Conservation (phyloP, 495 filamentous ascomycete genomes). For the Articulospora tetracladia region DNA sequence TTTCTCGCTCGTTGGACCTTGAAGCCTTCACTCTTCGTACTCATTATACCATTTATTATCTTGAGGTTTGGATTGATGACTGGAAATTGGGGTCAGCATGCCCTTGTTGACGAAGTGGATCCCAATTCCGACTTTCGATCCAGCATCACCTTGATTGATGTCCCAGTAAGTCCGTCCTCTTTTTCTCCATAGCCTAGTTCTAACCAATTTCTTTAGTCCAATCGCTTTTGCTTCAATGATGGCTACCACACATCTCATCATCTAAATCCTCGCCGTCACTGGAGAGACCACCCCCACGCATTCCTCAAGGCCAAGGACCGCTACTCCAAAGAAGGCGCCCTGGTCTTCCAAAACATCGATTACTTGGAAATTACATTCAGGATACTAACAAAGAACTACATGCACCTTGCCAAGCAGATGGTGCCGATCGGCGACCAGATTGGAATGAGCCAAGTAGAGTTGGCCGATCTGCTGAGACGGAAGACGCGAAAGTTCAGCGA, state of each 20-base stretch:
- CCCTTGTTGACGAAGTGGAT: constrained; percentile 64
- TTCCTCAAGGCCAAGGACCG: constrained; percentile 59
- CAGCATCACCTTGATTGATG: constrained; percentile 70
- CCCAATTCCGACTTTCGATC: constrained; percentile 67
- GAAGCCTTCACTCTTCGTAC: constrained; percentile 52
- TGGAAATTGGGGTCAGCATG: constrained; percentile 76
- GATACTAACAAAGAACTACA: constrained; percentile 59
- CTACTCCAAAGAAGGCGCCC: constrained; percentile 55
- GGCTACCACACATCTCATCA: constrained; percentile 78
- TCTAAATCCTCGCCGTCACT: constrained; percentile 68
- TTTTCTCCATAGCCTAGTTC: background rate
- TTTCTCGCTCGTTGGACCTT: constrained; percentile 43
- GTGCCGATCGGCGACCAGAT: constrained; percentile 69
- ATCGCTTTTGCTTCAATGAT: constrained; percentile 73
- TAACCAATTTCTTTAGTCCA: constrained; percentile 39
- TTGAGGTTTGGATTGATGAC: constrained; percentile 66
- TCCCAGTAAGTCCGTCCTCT: constrained; percentile 47
- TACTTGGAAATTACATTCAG: constrained; percentile 64
- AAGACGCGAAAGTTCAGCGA: constrained; percentile 59
- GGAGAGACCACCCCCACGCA: constrained; percentile 66
- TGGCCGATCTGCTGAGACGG: constrained; percentile 55
- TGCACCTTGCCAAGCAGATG: constrained; percentile 55
- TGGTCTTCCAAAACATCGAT: constrained; percentile 70
- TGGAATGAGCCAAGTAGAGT: constrained; percentile 53
- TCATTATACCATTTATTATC: constrained; percentile 55